Evolutionary conservation across 177 flowering plant species (phyloP).

Genomic region (Tripterygium wilfordii): DNA sequence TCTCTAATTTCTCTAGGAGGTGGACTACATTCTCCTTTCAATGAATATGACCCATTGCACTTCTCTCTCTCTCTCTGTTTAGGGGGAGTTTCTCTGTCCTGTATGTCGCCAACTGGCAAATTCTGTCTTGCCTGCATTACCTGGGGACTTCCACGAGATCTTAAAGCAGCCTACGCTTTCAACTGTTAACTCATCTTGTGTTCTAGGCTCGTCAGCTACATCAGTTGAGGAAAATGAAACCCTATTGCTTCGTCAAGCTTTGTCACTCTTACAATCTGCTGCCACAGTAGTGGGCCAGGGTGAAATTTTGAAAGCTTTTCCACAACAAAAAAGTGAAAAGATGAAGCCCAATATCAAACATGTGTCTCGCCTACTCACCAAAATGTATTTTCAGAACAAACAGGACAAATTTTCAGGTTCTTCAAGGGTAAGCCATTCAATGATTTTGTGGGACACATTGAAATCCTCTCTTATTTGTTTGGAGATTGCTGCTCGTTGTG

Average conservation of each 20-base stretch:
- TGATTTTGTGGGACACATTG: constrained; percentile 86
- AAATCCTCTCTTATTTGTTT: constrained; percentile 78
- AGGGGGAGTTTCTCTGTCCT: constrained; percentile 98
- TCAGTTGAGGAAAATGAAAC: constrained; percentile 13
- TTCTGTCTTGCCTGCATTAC: constrained; percentile 65
- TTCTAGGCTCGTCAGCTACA: constrained; percentile 13
- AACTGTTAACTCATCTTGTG: constrained; percentile 10
- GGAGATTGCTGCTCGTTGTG: constrained; percentile 80
- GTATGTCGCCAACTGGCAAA: constrained; percentile 92
- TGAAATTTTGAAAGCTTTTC: constrained; percentile 26
- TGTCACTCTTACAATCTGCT: constrained; percentile 54
- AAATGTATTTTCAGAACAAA: constrained; percentile 57
- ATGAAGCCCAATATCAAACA: constrained; percentile 40
- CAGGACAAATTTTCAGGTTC: constrained; percentile 35
- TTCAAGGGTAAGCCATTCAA: constrained; percentile 45
- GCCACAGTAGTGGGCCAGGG: constrained; percentile 38
- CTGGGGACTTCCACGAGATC: constrained; percentile 23
- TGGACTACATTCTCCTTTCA: too few relatives aligned
- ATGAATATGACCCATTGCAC: too few relatives aligned
- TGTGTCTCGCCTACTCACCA: constrained; percentile 40
- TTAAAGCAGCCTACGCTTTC: constrained; percentile 18
- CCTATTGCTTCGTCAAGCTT: constrained; percentile 43
- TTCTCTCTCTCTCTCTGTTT: constrained; percentile 6
- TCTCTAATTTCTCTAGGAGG: too few relatives aligned
- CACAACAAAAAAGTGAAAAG: constrained; percentile 22